A percentile compares a stretch with the other conserved stretches of the same genome.
Conservation (phyloP, 805 yeast genomes). For the Scheffersomyces amazonensis region DNA sequence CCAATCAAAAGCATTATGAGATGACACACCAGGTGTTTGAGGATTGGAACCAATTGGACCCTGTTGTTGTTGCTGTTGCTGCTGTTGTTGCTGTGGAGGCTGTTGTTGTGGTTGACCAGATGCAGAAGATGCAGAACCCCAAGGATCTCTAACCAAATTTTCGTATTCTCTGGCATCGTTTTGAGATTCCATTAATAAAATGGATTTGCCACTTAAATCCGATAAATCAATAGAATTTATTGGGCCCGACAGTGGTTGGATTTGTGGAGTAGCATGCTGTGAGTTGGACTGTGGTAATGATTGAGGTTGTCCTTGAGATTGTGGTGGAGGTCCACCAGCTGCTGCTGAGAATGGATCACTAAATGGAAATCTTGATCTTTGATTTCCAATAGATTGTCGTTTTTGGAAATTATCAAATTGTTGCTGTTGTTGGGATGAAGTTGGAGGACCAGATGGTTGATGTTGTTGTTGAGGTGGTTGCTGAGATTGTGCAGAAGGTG, state of each 20-base stretch:
- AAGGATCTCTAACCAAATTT: conserved; percentile 47
- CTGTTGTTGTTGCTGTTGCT: conserved; percentile 1
- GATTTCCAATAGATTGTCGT: conserved; percentile 54
- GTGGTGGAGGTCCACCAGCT: conserved; percentile 9
- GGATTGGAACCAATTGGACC: conserved; percentile 15
- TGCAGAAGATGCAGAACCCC: conserved; percentile 25
- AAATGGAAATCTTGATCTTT: conserved; percentile 67
- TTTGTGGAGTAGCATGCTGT: conserved; percentile 3
- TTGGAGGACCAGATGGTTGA: background rate
- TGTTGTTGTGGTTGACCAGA: background rate
- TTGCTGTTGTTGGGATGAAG: conserved; percentile 5
- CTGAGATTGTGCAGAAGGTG: conserved; percentile 4
- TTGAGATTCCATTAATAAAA: conserved; percentile 44
- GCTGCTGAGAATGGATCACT: conserved; percentile 51
- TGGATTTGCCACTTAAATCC: conserved; percentile 39
- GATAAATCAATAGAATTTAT: conserved; percentile 27
- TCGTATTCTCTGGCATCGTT: conserved; percentile 47
- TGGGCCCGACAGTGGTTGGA: conserved; percentile 20
- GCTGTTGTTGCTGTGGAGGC: conserved; percentile 3
- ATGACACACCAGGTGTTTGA: conserved; percentile 34
- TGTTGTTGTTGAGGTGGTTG: conserved; percentile 9
- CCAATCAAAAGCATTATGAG: conserved; percentile 32
- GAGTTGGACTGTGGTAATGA: conserved; percentile 5
- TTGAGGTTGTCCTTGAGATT: conserved; percentile 5
- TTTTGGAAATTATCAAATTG: conserved; percentile 34